A percentile compares a stretch with the other conserved stretches of the same genome.
Conservation (phyloP, 805 yeast species). For the Lipomyces anomalus region DNA sequence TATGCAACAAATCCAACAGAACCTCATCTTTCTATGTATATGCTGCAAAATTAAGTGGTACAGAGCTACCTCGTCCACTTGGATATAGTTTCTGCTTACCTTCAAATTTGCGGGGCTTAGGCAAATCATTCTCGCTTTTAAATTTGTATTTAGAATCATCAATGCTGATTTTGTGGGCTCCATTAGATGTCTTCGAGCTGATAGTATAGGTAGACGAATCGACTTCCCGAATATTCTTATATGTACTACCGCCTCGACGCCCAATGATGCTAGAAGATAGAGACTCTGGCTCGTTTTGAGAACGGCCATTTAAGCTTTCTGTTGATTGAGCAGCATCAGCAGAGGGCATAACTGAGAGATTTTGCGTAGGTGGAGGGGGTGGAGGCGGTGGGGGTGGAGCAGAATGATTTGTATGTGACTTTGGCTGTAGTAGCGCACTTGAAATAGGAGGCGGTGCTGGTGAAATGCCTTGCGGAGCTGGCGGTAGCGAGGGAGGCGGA, state of each 20-base stretch:
- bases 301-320: too few relatives aligned
- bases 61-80: slow-evolving; percentile 90
- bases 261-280: neutral
- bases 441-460: slow-evolving; percentile 34
- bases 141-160: slow-evolving; percentile 74
- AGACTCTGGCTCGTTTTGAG: neutral
- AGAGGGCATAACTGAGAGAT: too few relatives aligned
- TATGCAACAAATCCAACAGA: too few relatives aligned
- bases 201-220: slow-evolving; percentile 65
- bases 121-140: slow-evolving; percentile 60
- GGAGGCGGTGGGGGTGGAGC: slow-evolving; percentile 31
- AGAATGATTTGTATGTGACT: slow-evolving; percentile 7
- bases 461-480: slow-evolving; percentile 19
- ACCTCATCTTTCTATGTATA: slow-evolving; percentile 27
- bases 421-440: slow-evolving; percentile 1
- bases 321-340: neutral
- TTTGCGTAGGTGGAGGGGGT: slow-evolving; percentile 29
- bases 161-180: slow-evolving; percentile 41
- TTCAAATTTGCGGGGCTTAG: slow-evolving; percentile 78
- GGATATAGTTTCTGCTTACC: slow-evolving; percentile 78
- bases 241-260: slow-evolving; percentile 5
- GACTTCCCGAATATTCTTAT: slow-evolving; percentile 49
- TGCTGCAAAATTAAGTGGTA: slow-evolving; percentile 63
- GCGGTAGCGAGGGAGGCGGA: slow-evolving; percentile 26
- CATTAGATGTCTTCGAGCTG: slow-evolving; percentile 13